phyloP scores from a whole-genome alignment of 1,284 basidiomycete species.

The Chalciporus sp. region DNA sequence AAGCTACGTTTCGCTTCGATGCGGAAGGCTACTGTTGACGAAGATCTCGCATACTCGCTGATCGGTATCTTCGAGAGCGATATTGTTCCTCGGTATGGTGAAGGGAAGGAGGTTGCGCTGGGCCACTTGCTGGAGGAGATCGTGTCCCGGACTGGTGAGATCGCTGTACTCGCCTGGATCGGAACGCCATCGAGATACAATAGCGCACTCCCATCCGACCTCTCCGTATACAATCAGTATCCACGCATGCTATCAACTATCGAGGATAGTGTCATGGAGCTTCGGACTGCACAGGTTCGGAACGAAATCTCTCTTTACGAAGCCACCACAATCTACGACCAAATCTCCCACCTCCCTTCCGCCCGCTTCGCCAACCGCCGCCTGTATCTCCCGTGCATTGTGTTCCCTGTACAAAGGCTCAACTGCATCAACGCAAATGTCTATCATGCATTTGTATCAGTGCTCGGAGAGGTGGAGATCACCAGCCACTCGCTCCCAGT shows the following conservation, averaged over 20 bases:
- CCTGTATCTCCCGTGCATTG: slow-evolving; percentile 6
- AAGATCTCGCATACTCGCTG: too few species aligned
- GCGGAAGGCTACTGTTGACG: too few species aligned
- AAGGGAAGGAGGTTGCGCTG: too few species aligned
- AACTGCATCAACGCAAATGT: too few species aligned
- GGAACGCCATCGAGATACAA: slow-evolving; percentile 20
- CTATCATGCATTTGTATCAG: neutral
- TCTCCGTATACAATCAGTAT: slow-evolving; percentile 8
- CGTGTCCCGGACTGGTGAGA: slow-evolving; percentile 13
- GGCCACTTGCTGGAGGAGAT: slow-evolving; percentile 19
- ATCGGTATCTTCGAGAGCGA: too few species aligned
- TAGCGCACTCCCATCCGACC: slow-evolving; percentile 10
- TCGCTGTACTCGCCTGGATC: slow-evolving; percentile 18
- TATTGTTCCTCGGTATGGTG: too few species aligned
- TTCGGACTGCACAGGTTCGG: neutral
- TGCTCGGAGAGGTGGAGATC: slow-evolving; percentile 5
- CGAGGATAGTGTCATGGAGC: neutral
- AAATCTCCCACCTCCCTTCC: neutral
- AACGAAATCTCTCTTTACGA: neutral
- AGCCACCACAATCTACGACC: neutral
- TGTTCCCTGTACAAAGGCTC: neutral
- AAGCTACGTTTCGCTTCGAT: too few species aligned
- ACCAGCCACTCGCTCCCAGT: neutral
- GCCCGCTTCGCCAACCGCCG: slow-evolving; percentile 1
- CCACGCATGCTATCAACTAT: slow-evolving; percentile 1